Evolutionary conservation across 2,329 filamentous ascomycete genomes (phyloP), one percentile per base, ranked within the genome.

Genomic region (Trichoderma sp.): DNA sequence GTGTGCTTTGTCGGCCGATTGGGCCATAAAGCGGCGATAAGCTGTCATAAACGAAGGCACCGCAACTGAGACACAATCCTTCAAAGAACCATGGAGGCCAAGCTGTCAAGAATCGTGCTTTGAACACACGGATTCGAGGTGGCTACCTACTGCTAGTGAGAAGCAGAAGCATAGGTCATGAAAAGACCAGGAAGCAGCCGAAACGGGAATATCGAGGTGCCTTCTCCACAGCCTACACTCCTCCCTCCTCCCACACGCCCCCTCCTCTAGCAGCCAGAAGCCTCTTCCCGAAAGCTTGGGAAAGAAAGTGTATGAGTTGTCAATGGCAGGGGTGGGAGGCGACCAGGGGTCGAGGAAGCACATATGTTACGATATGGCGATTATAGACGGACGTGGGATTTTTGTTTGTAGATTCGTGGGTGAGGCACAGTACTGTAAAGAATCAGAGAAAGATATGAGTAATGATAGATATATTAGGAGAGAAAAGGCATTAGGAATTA

Each of bases 271-370:
- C 26, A 24, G 58, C 34, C 44, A 52, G 52, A 43, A 57, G 59
- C 52, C 62, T 64, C 60, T 66, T 39, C 59, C 64, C 64, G 64
- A 64, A 64, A 45, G 64, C 54, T 39, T 64, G 64, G 64, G 52
- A 66, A 58, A 28, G 48, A 30, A 30, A 51, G 56, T 9, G 59
- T 64, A 52, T 51, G 59, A 58, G 64, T 64, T 63, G 58, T 59
- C 59, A 63, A 62, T 62, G 26, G 63, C 26, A 44, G 48, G 34
- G 34, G 57, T 44, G 57, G 48, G 57, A 51, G 21, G 30, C 7
- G 63, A 59, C 34, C 62, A 51, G 52, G 52, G 52, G 51, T 34
- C 26, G 54, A 52, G n/a, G 21, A 21, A 12, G 60, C 48, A 19
- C 21, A 28, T 39, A 48, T 48, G 28, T 6, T 34, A 48, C 43